Evolutionary conservation across 306 rosid species (phyloP).

Genomic region (Inga laurina): DNA sequence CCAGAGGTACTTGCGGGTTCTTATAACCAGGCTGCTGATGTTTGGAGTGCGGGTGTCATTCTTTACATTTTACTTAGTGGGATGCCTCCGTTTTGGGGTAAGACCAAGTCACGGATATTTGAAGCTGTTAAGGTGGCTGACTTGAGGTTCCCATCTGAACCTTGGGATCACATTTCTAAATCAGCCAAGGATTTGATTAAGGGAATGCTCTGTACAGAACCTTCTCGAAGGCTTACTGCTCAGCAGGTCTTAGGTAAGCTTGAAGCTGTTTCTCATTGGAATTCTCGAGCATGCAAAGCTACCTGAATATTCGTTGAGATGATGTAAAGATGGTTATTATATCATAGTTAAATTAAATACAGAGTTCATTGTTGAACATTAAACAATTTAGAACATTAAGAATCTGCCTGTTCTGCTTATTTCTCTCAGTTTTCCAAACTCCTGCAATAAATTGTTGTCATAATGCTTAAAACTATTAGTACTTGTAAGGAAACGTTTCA

Average conservation of each 20-base stretch:
- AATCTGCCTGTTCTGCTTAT: slow-evolving; percentile 10
- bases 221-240: slow-evolving; percentile 74
- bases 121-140: slow-evolving; percentile 74
- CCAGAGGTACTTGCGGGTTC: slow-evolving; percentile 87
- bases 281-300: slow-evolving; percentile 11
- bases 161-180: slow-evolving; percentile 67
- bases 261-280: neutral
- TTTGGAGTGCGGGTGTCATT: slow-evolving; percentile 87
- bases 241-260: slow-evolving; percentile 73
- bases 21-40: slow-evolving; percentile 88
- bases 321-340: slow-evolving; percentile 1
- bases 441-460: neutral
- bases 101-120: slow-evolving; percentile 79
- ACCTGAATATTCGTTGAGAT: neutral
- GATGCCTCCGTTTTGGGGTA: slow-evolving; percentile 90
- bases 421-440: neutral
- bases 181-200: slow-evolving; percentile 74
- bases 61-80: slow-evolving; percentile 86
- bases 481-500: slow-evolving; percentile 4
- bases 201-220: slow-evolving; percentile 73
- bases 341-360: neutral
- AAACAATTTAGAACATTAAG: slow-evolving; percentile 21
- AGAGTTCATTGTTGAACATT: neutral
- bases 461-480: neutral
- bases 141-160: slow-evolving; percentile 68